Conservation (phyloP, 1,139 yeast genomes). For the Hyphopichia wangnamkhiaoensis region DNA sequence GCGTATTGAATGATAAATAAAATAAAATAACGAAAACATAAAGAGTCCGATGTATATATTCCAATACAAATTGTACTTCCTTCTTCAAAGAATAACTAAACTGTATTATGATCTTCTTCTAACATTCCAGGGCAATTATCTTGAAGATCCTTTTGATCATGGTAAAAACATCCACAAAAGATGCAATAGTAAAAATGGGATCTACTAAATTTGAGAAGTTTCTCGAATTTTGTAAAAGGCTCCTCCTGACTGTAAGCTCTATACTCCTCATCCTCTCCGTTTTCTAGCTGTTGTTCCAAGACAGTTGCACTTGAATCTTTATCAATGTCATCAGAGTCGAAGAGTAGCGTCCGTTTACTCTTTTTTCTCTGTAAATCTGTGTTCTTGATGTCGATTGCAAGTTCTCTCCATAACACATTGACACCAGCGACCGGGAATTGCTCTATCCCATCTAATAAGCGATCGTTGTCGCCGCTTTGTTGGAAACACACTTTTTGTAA, state of each 20-base stretch:
- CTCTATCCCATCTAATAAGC: slow-evolving; percentile 8
- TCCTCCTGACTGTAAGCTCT: slow-evolving; percentile 1
- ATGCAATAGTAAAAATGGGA: slow-evolving; percentile 25
- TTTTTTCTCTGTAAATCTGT: neutral
- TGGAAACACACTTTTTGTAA: slow-evolving; percentile 27
- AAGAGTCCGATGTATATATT: too few species aligned
- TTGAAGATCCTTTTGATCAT: slow-evolving; percentile 16
- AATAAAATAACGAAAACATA: too few species aligned
- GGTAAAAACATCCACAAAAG: slow-evolving; percentile 29
- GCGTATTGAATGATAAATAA: too few species aligned
- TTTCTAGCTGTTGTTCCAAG: neutral
- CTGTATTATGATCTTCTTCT: slow-evolving; percentile 12
- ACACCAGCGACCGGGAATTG: slow-evolving; percentile 12
- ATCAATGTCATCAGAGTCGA: neutral
- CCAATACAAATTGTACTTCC: too few species aligned
- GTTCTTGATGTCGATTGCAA: neutral
- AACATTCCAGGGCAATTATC: slow-evolving; percentile 24
- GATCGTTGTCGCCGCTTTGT: slow-evolving; percentile 26
- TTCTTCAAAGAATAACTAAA: slow-evolving; percentile 2
- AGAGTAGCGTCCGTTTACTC: slow-evolving; percentile 3
- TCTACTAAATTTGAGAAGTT: slow-evolving; percentile 22
- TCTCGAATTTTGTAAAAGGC: slow-evolving; percentile 6
- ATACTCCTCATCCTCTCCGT: slow-evolving; percentile 1
- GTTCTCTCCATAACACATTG: slow-evolving; percentile 24
- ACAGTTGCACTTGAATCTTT: neutral